A percentile compares a stretch with the other conserved stretches of the same genome.
These are phyloP conservation scores for Lotmaria passim DNA, from an alignment of 208 protist genomes.

Conservation along the genomic window DNA sequence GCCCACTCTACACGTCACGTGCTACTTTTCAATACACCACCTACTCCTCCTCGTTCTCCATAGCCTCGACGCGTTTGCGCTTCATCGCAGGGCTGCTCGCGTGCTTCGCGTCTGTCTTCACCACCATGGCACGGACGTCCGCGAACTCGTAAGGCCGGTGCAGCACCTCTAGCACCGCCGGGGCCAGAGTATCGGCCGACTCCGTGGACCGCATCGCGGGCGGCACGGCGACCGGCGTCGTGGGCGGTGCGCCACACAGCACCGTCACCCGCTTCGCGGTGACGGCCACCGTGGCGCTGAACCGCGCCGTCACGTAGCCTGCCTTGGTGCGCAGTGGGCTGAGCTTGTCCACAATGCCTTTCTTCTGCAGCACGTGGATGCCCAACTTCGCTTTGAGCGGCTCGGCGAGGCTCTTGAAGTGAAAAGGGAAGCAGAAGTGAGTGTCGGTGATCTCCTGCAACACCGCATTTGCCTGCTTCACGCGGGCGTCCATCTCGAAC, in stretches of 20 bases:
- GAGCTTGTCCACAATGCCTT: slow-evolving; percentile 71
- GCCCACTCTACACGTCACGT: too few species aligned
- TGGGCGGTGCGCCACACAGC: slow-evolving; percentile 74
- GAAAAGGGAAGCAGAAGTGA: slow-evolving; percentile 85
- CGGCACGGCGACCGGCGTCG: slow-evolving; percentile 32
- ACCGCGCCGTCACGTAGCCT: slow-evolving; percentile 69
- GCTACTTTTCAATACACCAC: too few species aligned
- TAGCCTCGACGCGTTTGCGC: slow-evolving; percentile 33
- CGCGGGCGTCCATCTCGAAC: slow-evolving; percentile 59
- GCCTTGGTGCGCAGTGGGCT: slow-evolving; percentile 64
- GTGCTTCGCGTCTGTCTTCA: slow-evolving; percentile 28
- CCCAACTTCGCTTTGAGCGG: slow-evolving; percentile 73
- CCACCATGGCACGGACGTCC: slow-evolving; percentile 26
- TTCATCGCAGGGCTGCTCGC: slow-evolving; percentile 32
- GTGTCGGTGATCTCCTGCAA: slow-evolving; percentile 72
- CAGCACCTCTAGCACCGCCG: slow-evolving; percentile 50
- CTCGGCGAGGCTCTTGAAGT: slow-evolving; percentile 66
- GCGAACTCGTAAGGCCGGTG: slow-evolving; percentile 50
- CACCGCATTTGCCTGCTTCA: slow-evolving; percentile 57
- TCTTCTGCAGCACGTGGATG: slow-evolving; percentile 61
- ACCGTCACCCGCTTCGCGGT: slow-evolving; percentile 73
- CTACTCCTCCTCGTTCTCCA: slow-evolving; percentile 36
- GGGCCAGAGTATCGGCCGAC: slow-evolving; percentile 39
- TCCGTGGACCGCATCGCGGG: slow-evolving; percentile 39
- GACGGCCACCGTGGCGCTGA: slow-evolving; percentile 82